phyloP scores from a whole-genome alignment of 768 basidiomycete species.

The Macrolepiota dolichaula region DNA sequence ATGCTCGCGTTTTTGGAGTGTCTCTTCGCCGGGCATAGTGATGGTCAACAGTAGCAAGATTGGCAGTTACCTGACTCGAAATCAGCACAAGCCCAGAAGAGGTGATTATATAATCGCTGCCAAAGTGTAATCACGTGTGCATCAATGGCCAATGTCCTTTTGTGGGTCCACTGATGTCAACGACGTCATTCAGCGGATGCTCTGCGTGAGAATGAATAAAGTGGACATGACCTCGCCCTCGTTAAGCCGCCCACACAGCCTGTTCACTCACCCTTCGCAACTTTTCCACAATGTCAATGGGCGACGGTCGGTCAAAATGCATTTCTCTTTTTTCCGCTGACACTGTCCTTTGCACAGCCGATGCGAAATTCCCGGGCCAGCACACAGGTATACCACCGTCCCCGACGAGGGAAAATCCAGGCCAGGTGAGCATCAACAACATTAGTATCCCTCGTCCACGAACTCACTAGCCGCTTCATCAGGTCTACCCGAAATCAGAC shows the following conservation, averaged over 20 bases:
- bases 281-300: background rate
- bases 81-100: conserved; percentile 3
- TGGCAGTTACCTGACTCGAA: conserved; percentile 7
- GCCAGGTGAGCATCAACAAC: conserved; percentile 27
- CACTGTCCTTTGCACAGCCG: conserved; percentile 6
- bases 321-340: background rate
- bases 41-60: conserved; percentile 7
- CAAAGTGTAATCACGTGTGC: background rate
- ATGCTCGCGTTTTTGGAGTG: conserved; percentile 60
- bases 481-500: conserved; percentile 50
- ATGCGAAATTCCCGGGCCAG: conserved; percentile 40
- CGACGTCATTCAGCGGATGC: conserved; percentile 7
- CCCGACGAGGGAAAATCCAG: conserved; percentile 44
- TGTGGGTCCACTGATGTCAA: background rate
- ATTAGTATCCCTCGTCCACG: background rate
- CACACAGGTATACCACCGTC: conserved; percentile 36
- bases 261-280: background rate
- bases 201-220: background rate
- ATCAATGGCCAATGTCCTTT: background rate
- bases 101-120: conserved; percentile 11
- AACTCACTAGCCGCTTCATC: background rate
- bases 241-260: no score
- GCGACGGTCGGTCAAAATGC: conserved; percentile 6
- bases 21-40: conserved; percentile 69
- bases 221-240: background rate